These are phyloP conservation scores for Globisporangium perplexum DNA, from an alignment of 352 stramenopile species.

Conservation along the genomic window DNA sequence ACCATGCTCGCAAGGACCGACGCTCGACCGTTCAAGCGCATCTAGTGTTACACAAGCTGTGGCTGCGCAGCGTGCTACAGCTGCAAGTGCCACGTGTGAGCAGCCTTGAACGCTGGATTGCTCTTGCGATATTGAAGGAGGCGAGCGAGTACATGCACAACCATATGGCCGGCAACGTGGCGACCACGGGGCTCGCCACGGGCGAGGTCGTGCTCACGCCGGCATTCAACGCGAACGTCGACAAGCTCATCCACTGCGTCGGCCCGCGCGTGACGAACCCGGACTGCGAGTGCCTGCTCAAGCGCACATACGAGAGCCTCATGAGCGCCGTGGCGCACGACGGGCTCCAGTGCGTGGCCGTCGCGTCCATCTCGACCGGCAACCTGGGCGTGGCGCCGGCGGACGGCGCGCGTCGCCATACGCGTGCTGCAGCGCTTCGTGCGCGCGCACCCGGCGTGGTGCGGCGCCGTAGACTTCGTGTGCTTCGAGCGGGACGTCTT, in stretches of 20 bases:
- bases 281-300: background rate
- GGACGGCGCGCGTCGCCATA: slow-evolving; percentile 17
- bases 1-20: no score
- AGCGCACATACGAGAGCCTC: background rate
- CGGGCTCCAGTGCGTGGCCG: slow-evolving; percentile 31
- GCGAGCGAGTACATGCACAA: slow-evolving; percentile 4
- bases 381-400: slow-evolving; percentile 33
- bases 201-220: background rate
- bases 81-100: no score
- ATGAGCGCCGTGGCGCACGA: background rate
- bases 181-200: background rate
- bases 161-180: no score
- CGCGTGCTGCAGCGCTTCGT: slow-evolving; percentile 17
- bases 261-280: slow-evolving; percentile 34
- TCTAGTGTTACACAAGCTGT: no score
- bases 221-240: slow-evolving; percentile 18
- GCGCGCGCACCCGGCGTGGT: background rate
- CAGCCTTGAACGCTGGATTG: no score
- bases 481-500: background rate
- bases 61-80: no score
- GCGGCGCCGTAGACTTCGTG: background rate
- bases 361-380: slow-evolving; percentile 65
- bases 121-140: no score
- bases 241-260: slow-evolving; percentile 51
- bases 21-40: no score